Evolutionary conservation across 176 grass and related monocot species (phyloP).

Genomic region (Aegilops speltoides): DNA sequence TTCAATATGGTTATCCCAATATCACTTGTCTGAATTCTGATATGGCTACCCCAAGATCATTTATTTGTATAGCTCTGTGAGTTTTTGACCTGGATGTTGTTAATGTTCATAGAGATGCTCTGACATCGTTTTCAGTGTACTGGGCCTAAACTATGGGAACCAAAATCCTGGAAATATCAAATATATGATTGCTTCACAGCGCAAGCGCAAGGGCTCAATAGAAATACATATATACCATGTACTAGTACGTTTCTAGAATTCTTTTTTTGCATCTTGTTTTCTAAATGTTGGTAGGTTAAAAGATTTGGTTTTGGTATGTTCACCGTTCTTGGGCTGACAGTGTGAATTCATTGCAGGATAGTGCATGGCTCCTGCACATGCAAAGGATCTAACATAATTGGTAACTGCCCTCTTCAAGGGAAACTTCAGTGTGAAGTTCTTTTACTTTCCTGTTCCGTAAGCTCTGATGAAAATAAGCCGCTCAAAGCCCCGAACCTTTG

Average conservation of each 20-base stretch:
- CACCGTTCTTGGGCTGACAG: not conserved
- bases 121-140: not conserved
- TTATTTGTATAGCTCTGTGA: not conserved
- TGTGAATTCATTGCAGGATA: not conserved
- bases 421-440: not conserved
- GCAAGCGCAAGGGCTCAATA: no score
- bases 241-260: not conserved
- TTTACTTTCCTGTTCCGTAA: not conserved
- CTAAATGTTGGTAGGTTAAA: no score
- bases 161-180: conserved; percentile 37
- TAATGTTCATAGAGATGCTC: not conserved
- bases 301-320: not conserved
- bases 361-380: not conserved
- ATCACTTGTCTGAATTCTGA: not conserved
- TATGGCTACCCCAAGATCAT: not conserved
- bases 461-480: not conserved
- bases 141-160: not conserved
- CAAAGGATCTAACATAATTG: not conserved
- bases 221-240: not conserved
- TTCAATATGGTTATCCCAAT: not conserved
- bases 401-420: not conserved
- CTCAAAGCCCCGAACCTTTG: not conserved
- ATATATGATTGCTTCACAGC: conserved; percentile 5
- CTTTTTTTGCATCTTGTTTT: no score
- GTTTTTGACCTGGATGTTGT: not conserved